A percentile compares a stretch with the other conserved stretches of the same genome.
These are phyloP conservation scores for Suillus sp. DNA, from an alignment of 768 basidiomycete species.

Conservation along the genomic window DNA sequence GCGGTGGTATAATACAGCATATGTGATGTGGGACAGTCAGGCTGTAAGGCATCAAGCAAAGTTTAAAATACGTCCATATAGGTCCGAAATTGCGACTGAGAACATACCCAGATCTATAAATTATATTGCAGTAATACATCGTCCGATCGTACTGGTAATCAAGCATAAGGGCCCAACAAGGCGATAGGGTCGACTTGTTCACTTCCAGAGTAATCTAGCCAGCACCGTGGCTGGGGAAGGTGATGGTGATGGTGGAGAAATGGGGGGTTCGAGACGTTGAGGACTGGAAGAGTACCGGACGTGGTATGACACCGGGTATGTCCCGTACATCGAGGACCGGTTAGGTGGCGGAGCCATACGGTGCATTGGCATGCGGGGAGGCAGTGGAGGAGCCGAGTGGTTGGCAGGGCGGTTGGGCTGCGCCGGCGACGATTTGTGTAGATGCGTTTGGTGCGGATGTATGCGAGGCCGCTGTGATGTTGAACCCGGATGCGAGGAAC, in stretches of 20 bases:
- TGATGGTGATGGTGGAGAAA: background rate
- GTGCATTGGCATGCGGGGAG: conserved; percentile 10
- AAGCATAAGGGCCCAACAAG: background rate
- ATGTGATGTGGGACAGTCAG: background rate
- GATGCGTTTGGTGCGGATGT: conserved; percentile 37
- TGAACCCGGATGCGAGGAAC: conserved; percentile 17
- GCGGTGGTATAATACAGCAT: background rate
- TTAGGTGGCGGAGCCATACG: conserved; percentile 3
- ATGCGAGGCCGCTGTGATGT: conserved; percentile 25
- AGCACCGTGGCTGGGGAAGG: conserved; percentile 21
- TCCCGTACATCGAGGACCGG: conserved; percentile 25
- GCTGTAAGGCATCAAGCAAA: background rate
- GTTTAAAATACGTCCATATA: background rate
- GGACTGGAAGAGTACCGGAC: conserved; percentile 5
- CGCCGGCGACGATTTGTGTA: conserved; percentile 43
- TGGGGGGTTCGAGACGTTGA: background rate
- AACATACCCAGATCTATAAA: background rate
- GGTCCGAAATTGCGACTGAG: background rate
- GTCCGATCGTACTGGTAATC: background rate
- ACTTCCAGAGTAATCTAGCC: conserved; percentile 25
- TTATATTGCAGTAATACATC: background rate
- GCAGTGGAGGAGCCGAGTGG: conserved; percentile 40
- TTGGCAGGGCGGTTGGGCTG: conserved; percentile 44
- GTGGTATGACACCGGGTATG: conserved; percentile 12
- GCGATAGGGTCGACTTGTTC: background rate